A percentile compares a stretch with the other conserved stretches of the same genome.
Conservation (phyloP, 495 filamentous ascomycete species). For the Halenospora varia region DNA sequence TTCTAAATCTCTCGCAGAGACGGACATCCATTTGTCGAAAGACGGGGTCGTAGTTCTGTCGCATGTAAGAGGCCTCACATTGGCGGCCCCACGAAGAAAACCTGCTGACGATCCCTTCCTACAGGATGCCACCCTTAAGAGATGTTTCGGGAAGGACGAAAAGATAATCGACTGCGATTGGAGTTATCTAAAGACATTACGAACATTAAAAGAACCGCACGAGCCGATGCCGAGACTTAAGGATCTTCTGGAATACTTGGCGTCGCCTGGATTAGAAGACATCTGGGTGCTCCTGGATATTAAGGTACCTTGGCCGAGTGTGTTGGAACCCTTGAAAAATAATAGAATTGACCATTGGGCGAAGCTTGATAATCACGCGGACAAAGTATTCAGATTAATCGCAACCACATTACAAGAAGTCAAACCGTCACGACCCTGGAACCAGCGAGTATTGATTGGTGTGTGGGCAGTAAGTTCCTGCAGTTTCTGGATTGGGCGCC, state of each 20-base stretch:
- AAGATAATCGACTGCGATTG: constrained; percentile 74
- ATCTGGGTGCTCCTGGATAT: constrained; percentile 87
- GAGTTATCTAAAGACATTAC: constrained; percentile 61
- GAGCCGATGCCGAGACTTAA: constrained; percentile 66
- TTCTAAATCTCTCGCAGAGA: no score
- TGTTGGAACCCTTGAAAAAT: not conserved
- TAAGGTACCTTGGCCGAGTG: constrained; percentile 51
- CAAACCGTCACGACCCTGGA: constrained; percentile 54
- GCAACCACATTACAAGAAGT: constrained; percentile 56
- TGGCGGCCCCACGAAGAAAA: not conserved
- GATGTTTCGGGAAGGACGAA: constrained; percentile 70
- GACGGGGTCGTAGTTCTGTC: constrained; percentile 84
- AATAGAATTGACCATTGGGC: constrained; percentile 5
- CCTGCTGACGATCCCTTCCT: not conserved
- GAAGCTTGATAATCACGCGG: constrained; percentile 63
- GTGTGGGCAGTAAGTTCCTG: constrained; percentile 62
- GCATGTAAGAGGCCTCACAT: constrained; percentile 53
- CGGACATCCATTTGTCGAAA: constrained; percentile 76
- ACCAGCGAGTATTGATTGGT: constrained; percentile 67
- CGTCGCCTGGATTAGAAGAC: constrained; percentile 50
- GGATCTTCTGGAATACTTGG: constrained; percentile 74
- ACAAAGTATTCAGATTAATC: constrained; percentile 61
- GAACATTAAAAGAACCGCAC: constrained; percentile 62
- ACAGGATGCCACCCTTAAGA: constrained; percentile 70
- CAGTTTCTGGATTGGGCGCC: not conserved